phyloP scores from a whole-genome alignment of 352 stramenopile genomes.

The Globisporangium solare region DNA sequence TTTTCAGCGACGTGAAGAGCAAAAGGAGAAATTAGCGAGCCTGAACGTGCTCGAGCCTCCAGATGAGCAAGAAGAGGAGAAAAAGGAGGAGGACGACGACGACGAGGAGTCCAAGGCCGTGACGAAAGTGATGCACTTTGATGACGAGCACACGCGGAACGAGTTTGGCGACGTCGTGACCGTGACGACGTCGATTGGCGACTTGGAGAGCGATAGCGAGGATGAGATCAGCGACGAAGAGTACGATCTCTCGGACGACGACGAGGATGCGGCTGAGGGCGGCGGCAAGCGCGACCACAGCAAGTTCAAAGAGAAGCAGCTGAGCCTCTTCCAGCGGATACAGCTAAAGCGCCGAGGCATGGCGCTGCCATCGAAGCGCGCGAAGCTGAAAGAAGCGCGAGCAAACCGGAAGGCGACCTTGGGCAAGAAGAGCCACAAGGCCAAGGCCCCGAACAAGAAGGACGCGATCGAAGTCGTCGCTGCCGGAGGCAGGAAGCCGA shows the following conservation, averaged over 20 bases:
- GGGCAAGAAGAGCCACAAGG: slow-evolving; percentile 20
- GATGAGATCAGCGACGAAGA: slow-evolving; percentile 63
- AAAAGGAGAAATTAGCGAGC: slow-evolving; percentile 60
- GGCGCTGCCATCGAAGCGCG: slow-evolving; percentile 73
- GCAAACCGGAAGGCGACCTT: slow-evolving; percentile 66
- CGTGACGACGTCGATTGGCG: slow-evolving; percentile 77
- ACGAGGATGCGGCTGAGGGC: slow-evolving; percentile 20
- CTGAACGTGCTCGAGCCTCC: slow-evolving; percentile 45
- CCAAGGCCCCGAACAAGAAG: slow-evolving; percentile 34
- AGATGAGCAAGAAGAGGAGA: slow-evolving; percentile 25
- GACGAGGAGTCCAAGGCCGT: slow-evolving; percentile 28
- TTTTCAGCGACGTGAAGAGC: slow-evolving; percentile 58
- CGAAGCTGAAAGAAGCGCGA: slow-evolving; percentile 79
- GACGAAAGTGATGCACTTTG: slow-evolving; percentile 73
- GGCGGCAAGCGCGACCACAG: slow-evolving; percentile 14
- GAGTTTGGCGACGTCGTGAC: slow-evolving; percentile 87
- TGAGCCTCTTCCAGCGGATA: slow-evolving; percentile 87
- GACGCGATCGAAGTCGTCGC: slow-evolving; percentile 24
- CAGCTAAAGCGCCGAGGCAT: slow-evolving; percentile 80
- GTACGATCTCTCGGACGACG: slow-evolving; percentile 42
- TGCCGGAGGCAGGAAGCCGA: slow-evolving; percentile 12
- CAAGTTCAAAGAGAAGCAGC: slow-evolving; percentile 51
- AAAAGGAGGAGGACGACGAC: slow-evolving; percentile 27
- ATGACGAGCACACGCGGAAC: slow-evolving; percentile 75
- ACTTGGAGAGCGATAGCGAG: slow-evolving; percentile 75